Percentiles rank a stretch among this genome's conserved stretches.
phyloP scores from a whole-genome alignment of 352 stramenopile genomes.

The Plasmopara halstedii region DNA sequence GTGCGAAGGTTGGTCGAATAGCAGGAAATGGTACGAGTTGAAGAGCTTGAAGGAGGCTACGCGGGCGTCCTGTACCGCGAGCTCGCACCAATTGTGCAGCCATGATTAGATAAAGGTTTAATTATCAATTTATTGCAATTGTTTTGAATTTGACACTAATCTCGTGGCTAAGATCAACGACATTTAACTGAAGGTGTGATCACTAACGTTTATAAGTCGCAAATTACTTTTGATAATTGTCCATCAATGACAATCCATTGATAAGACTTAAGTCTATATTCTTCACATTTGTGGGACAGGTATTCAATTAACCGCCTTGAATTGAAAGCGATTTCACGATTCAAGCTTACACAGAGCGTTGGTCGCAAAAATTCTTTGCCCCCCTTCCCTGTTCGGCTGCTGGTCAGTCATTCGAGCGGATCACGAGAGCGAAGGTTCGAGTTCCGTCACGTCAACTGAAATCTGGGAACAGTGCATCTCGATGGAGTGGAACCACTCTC shows the following conservation, averaged over 20 bases:
- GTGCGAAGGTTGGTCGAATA: not conserved
- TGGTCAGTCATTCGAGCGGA: slow-evolving; percentile 1
- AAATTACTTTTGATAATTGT: not conserved
- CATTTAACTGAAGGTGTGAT: too few relatives aligned
- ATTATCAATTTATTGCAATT: too few relatives aligned
- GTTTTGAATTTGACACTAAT: not conserved
- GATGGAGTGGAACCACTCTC: slow-evolving; percentile 29
- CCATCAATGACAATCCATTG: not conserved
- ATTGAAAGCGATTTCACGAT: slow-evolving; percentile 29
- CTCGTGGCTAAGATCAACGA: too few relatives aligned
- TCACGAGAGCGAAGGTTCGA: slow-evolving; percentile 4
- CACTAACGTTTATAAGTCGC: not conserved
- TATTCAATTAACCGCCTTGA: slow-evolving; percentile 10
- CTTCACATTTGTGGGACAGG: slow-evolving; percentile 13
- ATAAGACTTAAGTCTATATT: not conserved
- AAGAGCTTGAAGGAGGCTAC: not conserved
- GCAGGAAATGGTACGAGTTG: not conserved
- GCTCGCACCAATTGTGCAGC: not conserved
- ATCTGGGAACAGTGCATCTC: slow-evolving; percentile 28
- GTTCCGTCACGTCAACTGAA: slow-evolving; percentile 17
- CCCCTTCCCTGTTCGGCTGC: slow-evolving; percentile 5
- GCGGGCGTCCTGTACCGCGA: not conserved
- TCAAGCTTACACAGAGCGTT: slow-evolving; percentile 1
- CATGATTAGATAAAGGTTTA: too few relatives aligned
- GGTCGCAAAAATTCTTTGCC: slow-evolving; percentile 11